Conservation (phyloP, 345 rosid genomes). For the Salix koriyanagi region DNA sequence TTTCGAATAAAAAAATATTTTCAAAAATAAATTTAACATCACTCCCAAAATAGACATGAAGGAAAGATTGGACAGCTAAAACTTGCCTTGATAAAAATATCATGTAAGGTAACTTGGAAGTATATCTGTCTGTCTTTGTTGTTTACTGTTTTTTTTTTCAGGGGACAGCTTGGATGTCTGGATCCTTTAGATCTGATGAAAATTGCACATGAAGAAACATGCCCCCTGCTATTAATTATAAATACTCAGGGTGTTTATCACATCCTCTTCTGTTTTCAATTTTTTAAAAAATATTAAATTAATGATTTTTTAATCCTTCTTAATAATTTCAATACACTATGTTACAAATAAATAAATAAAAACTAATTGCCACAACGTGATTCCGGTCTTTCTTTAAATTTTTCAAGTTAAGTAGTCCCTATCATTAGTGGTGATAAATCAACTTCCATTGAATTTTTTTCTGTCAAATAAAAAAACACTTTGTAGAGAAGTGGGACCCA, state of each 20-base stretch:
- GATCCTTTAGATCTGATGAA: not conserved
- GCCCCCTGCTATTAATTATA: not conserved
- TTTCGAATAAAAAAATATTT: no score
- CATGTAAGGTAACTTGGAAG: not conserved
- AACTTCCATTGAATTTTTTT: not conserved
- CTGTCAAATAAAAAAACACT: not conserved
- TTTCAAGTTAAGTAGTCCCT: not conserved
- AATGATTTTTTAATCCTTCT: no score
- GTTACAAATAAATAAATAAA: no score
- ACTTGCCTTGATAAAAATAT: no score
- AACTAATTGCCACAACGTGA: no score
- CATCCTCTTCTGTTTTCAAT: no score
- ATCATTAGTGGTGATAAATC: constrained; percentile 16
- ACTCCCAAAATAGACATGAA: no score
- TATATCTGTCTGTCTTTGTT: not conserved
- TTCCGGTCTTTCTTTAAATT: no score
- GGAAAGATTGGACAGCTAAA: no score
- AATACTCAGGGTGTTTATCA: not conserved
- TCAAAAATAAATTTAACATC: no score
- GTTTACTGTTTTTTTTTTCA: not conserved
- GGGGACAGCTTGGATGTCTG: not conserved
- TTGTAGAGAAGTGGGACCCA: not conserved
- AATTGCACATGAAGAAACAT: constrained; percentile 10
- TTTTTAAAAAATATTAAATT: no score
- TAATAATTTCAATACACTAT: no score